Percentiles rank a stretch among this genome's conserved stretches.
These are phyloP conservation scores for Lumnitzera racemosa DNA, from an alignment of 345 rosid species.

Conservation along the genomic window DNA sequence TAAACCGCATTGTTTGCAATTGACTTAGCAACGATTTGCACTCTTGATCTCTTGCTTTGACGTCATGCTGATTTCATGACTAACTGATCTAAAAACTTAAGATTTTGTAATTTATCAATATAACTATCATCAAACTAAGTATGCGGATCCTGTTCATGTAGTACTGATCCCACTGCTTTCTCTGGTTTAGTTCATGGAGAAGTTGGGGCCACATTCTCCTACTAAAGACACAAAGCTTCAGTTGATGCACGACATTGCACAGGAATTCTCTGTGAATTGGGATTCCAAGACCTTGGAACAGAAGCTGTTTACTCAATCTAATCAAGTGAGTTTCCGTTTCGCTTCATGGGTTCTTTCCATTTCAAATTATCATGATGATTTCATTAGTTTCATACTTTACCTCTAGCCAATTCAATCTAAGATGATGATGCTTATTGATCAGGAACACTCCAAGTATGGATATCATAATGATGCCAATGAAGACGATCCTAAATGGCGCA, in stretches of 20 bases:
- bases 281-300: constrained; percentile 54
- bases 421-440: neutral
- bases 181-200: constrained; percentile 41
- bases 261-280: constrained; percentile 58
- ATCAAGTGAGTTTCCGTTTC: constrained; percentile 24
- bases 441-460: constrained; percentile 14
- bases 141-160: too few species aligned
- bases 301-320: constrained; percentile 33
- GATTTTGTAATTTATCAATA: too few species aligned
- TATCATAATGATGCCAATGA: constrained; percentile 6
- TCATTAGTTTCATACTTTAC: too few species aligned
- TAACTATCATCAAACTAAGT: too few species aligned
- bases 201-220: constrained; percentile 30
- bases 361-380: too few species aligned
- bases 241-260: constrained; percentile 46
- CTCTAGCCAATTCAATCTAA: too few species aligned
- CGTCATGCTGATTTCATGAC: too few species aligned
- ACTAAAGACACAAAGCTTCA: constrained; percentile 63
- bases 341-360: neutral
- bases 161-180: neutral
- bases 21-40: too few species aligned
- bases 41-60: too few species aligned
- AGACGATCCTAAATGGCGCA: constrained; percentile 12
- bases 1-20: too few species aligned
- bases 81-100: too few species aligned